phyloP scores from a whole-genome alignment of 495 filamentous ascomycete species.

The Hypoxylon fuscum region DNA sequence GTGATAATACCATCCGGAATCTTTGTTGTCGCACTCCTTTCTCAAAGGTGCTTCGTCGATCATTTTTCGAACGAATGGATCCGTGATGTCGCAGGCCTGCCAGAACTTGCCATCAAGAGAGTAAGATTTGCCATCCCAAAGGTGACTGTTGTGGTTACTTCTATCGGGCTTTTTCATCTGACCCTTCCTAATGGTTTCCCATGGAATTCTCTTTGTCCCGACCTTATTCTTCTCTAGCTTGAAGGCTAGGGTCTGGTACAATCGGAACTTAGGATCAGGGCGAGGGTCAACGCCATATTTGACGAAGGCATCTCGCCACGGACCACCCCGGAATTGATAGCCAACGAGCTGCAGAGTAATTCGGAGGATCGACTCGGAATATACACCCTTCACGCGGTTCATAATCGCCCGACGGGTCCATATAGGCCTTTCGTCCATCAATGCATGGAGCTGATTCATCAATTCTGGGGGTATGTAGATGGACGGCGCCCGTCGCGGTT shows the following conservation, averaged over 20 bases:
- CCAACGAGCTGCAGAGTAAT: constrained; percentile 77
- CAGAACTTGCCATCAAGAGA: constrained; percentile 82
- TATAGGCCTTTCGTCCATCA: constrained; percentile 79
- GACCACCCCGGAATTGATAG: constrained; percentile 89
- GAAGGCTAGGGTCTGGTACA: constrained; percentile 91
- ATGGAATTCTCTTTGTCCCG: constrained; percentile 55
- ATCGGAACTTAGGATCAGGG: constrained; percentile 72
- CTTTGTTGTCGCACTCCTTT: constrained; percentile 62
- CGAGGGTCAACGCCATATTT: constrained; percentile 88
- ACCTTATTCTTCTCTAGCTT: constrained; percentile 58
- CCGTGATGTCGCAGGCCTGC: constrained; percentile 91
- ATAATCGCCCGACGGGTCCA: constrained; percentile 84
- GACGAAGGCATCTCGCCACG: constrained; percentile 88
- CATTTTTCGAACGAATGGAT: constrained; percentile 70
- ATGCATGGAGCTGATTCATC: constrained; percentile 63
- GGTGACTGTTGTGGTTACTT: constrained; percentile 64
- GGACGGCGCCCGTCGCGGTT: constrained; percentile 50
- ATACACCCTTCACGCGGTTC: constrained; percentile 67
- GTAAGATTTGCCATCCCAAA: constrained; percentile 80
- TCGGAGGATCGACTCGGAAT: constrained; percentile 59
- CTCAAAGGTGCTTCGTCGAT: constrained; percentile 59
- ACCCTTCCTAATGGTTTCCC: constrained; percentile 51
- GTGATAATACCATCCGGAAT: constrained; percentile 82
- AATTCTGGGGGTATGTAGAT: constrained; percentile 61
- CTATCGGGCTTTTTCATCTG: constrained; percentile 40